Evolutionary conservation across 768 basidiomycete species (phyloP).

Genomic region (Clavaria fumosa): DNA sequence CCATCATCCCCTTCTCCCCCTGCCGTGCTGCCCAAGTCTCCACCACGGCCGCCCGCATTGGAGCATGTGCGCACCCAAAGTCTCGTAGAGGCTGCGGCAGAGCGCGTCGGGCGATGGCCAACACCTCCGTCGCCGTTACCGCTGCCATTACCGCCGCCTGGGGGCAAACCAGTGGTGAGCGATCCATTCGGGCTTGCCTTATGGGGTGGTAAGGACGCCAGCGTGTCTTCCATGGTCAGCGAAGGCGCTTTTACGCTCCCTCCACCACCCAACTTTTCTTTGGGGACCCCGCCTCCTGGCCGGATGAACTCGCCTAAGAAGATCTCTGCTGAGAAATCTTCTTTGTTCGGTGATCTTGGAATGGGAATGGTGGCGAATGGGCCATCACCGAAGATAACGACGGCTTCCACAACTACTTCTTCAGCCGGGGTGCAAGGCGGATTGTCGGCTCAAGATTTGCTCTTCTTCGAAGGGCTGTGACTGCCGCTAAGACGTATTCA

Average conservation of each 20-base stretch:
- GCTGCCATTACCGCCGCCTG: conserved; percentile 24
- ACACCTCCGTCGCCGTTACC: conserved; percentile 33
- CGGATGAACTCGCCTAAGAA: no score
- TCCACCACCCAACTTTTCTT: conserved; percentile 9
- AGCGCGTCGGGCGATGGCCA: conserved; percentile 26
- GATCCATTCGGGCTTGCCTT: conserved; percentile 15
- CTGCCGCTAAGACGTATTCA: no score
- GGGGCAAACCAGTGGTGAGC: conserved; percentile 11
- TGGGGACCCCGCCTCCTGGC: neutral
- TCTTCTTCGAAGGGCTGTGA: no score
- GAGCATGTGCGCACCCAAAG: conserved; percentile 42
- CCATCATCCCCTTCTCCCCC: conserved; percentile 10
- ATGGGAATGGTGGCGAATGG: no score
- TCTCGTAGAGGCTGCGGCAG: conserved; percentile 39
- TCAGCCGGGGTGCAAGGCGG: no score
- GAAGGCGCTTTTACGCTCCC: neutral
- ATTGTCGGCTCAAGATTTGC: no score
- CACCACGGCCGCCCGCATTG: conserved; percentile 11
- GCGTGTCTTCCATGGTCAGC: neutral
- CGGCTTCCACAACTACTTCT: no score
- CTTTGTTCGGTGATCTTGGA: no score
- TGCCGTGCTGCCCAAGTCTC: conserved; percentile 8
- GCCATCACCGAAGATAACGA: no score
- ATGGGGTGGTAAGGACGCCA: conserved; percentile 12
- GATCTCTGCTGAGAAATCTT: no score